Percentiles rank a stretch among this genome's conserved stretches.
Conservation (phyloP, 257 asterid genomes). For the Voacanga thouarsii region DNA sequence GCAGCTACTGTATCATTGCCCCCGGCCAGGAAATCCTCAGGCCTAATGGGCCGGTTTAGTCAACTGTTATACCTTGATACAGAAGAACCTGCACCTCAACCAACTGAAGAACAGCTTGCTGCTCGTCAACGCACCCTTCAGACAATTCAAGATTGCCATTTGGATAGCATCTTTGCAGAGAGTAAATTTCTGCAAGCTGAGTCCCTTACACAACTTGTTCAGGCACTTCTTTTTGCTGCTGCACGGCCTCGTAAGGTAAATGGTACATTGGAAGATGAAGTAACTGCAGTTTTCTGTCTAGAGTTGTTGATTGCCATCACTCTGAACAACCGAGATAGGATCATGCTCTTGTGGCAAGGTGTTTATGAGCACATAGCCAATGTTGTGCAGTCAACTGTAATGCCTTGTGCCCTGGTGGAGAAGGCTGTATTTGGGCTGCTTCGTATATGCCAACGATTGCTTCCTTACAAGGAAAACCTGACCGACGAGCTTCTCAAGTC, state of each 20-base stretch:
- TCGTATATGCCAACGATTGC: constrained; percentile 84
- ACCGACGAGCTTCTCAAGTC: constrained; percentile 90
- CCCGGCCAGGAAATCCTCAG: constrained; percentile 71
- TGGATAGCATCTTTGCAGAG: constrained; percentile 82
- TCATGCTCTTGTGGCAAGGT: constrained; percentile 83
- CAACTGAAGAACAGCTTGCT: constrained; percentile 77
- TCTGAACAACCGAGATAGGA: constrained; percentile 77
- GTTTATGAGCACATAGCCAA: constrained; percentile 79
- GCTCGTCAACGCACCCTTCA: constrained; percentile 70
- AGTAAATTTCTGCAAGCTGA: constrained; percentile 89
- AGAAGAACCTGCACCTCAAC: constrained; percentile 77
- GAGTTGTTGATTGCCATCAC: constrained; percentile 82
- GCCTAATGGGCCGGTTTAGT: constrained; percentile 85
- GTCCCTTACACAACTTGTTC: constrained; percentile 75
- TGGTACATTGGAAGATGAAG: constrained; percentile 54
- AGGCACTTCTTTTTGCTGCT: constrained; percentile 68
- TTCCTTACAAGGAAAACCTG: constrained; percentile 88
- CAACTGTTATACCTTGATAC: constrained; percentile 72
- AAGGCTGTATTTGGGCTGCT: constrained; percentile 92
- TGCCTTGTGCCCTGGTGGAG: constrained; percentile 92
- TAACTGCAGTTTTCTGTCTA: constrained; percentile 70
- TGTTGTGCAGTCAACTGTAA: constrained; percentile 70
- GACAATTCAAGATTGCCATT: constrained; percentile 71
- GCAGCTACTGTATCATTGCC: constrained; percentile 32
- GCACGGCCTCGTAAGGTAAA: constrained; percentile 58